Evolutionary conservation across 2,329 filamentous ascomycete genomes (phyloP).

Genomic region (Pestalotiopsis sp.): DNA sequence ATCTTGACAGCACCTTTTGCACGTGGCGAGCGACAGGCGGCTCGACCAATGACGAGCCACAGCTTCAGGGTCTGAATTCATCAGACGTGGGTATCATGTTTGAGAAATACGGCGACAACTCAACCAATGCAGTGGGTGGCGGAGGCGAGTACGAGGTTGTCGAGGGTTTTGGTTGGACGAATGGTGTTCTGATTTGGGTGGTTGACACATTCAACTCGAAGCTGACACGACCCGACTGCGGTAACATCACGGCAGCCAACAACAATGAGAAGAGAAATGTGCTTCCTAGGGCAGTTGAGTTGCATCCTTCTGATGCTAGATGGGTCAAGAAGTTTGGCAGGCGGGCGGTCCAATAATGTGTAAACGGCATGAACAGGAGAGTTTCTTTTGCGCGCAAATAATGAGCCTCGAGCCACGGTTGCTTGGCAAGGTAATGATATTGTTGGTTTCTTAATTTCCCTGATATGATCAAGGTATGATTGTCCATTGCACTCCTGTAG

Average conservation of each 20-base stretch:
- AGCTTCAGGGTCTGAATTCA: constrained; percentile 47
- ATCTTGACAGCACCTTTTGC: constrained; percentile 69
- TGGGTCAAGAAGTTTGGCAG: constrained; percentile 15
- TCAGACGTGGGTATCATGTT: constrained; percentile 64
- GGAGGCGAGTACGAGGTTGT: constrained; percentile 72
- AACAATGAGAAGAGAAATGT: constrained; percentile 19
- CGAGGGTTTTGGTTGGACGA: constrained; percentile 72
- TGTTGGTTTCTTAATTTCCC: too few relatives aligned
- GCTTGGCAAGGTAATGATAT: too few relatives aligned
- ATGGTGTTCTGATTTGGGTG: constrained; percentile 69
- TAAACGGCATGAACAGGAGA: background rate
- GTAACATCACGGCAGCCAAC: constrained; percentile 47
- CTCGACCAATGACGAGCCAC: constrained; percentile 54
- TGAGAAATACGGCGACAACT: constrained; percentile 67
- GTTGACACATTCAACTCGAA: constrained; percentile 63
- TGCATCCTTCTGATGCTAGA: constrained; percentile 14
- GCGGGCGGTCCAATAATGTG: background rate
- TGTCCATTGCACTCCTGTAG: too few relatives aligned
- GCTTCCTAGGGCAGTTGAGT: constrained; percentile 8
- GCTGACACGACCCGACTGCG: constrained; percentile 58
- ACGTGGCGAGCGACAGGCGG: constrained; percentile 72
- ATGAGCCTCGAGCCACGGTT: background rate
- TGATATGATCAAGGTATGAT: too few relatives aligned
- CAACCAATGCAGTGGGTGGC: constrained; percentile 62
- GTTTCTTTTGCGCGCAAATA: background rate